Base-by-base conservation (phyloP, 1,284 basidiomycete genomes). In the Puccinia triticina region DNA sequence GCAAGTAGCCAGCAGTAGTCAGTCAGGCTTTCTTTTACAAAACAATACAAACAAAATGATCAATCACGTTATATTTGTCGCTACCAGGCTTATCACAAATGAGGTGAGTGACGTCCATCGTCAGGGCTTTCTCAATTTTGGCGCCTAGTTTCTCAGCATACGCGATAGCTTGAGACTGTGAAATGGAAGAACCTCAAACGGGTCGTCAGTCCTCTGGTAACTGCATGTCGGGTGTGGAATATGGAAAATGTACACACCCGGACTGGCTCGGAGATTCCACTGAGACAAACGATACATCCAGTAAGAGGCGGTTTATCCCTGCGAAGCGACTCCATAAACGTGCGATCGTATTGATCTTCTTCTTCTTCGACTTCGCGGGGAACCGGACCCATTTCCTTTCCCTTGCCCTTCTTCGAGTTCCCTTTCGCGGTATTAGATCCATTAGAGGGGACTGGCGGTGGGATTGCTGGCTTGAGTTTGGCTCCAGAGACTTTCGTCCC, bases 51-150 rank as follows among this genome's bases (percentile, higher is more conserved):
- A 37, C 18, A 64, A 37, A 23, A 43, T 34, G 67, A 75, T 50
- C 79, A 67, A 67, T 50, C 57, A 82, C 79, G 57, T 66, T 59
- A 66, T 82, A 82, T 40, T 82, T 82, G 11, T 59, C 48, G 55
- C 79, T 75, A 11, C 79, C 79, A n/a, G 72, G 71, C 55, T 46
- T 74, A 53, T 82, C 79, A 71, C 79, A 82, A 74, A 82, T 82
- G 29, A 82, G 61, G 55, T 82, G 79, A 32, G 79, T 82, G 55
- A 75, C 72, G 55, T 82, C 72, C 26, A 66, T 40, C 29, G 79
- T 82, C 14, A 82, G 72, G 32, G 69, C 72, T 32, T 75, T 82
- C 46, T 72, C 55, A 26, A 82, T 72, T 37, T 53, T 50, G 40
- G 71, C 79, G n/a, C 79, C 79, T 34, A 82, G 59, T 23, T 64